A percentile compares a stretch with the other conserved stretches of the same genome.
Conservation (phyloP, 768 basidiomycete genomes). For the Pleurotus eryngii region DNA sequence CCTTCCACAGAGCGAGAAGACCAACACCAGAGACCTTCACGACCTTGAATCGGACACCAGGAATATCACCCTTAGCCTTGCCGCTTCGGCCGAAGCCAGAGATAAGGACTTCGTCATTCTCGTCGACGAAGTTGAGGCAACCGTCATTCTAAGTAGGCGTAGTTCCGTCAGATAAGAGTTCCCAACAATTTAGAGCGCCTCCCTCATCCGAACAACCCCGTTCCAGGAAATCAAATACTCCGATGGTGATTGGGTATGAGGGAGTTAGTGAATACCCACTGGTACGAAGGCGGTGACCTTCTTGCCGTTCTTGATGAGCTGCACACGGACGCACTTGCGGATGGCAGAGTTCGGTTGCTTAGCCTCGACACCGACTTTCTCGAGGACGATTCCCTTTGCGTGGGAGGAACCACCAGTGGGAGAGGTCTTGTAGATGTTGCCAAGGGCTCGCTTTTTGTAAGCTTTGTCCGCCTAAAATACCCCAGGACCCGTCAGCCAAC, state of each 20-base stretch:
- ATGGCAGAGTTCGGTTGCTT: conserved; percentile 99
- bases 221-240: no score
- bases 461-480: conserved; percentile 84
- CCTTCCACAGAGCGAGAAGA: conserved; percentile 96
- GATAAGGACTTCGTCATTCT: conserved; percentile 99
- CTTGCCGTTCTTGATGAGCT: conserved; percentile 99
- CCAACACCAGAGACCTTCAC: conserved; percentile 99
- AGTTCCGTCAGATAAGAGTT: conserved; percentile 2
- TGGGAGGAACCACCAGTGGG: conserved; percentile 99
- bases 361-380: conserved; percentile 99
- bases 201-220: no score
- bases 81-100: conserved; percentile 99
- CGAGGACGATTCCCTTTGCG: conserved; percentile 99
- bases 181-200: not conserved
- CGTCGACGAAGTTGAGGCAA: conserved; percentile 97
- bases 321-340: conserved; percentile 99
- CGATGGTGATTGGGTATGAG: not conserved
- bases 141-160: conserved; percentile 71
- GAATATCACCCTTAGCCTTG: conserved; percentile 99
- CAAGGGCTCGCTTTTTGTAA: conserved; percentile 99
- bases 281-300: conserved; percentile 99
- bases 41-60: conserved; percentile 99
- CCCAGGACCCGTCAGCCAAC: conserved; percentile 5
- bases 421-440: conserved; percentile 99
- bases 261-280: conserved; percentile 42